Percentiles rank a stretch among this genome's conserved stretches.
These are phyloP conservation scores for Fusarium chuoi DNA, from an alignment of 2,329 filamentous ascomycete genomes.

Conservation along the genomic window DNA sequence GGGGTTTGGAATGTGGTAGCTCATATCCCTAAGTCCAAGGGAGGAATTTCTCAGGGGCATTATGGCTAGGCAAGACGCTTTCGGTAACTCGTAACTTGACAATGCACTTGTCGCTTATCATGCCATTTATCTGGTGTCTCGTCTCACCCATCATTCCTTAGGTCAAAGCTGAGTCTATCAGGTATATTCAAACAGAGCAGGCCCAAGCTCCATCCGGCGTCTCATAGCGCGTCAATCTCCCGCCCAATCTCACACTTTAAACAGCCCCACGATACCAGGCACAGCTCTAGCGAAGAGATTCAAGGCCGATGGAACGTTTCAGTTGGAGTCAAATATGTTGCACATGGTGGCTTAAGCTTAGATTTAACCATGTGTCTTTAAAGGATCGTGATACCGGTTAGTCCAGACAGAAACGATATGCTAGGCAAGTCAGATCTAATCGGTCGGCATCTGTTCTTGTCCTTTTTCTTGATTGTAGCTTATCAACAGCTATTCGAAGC, in stretches of 20 bases:
- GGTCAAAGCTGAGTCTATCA: neutral
- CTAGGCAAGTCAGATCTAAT: neutral
- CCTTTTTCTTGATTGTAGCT: accelerated
- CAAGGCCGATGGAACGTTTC: neutral
- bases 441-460: neutral
- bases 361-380: neutral
- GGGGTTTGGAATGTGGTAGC: neutral
- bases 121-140: neutral
- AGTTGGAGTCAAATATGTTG: neutral
- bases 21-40: neutral
- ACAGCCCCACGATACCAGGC: neutral
- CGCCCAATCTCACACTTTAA: neutral
- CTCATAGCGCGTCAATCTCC: too few species aligned
- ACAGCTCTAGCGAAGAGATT: neutral
- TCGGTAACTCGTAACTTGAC: neutral
- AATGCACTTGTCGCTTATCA: neutral
- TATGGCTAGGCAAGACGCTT: neutral
- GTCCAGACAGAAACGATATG: neutral
- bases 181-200: neutral
- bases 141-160: neutral
- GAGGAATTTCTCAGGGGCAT: neutral
- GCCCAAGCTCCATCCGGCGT: neutral
- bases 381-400: neutral
- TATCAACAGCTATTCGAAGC: neutral
- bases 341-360: neutral